A percentile compares a stretch with the other conserved stretches of the same genome.
These are phyloP conservation scores for Pezicula rhizophila DNA, from an alignment of 2,329 filamentous ascomycete genomes.

Conservation along the genomic window DNA sequence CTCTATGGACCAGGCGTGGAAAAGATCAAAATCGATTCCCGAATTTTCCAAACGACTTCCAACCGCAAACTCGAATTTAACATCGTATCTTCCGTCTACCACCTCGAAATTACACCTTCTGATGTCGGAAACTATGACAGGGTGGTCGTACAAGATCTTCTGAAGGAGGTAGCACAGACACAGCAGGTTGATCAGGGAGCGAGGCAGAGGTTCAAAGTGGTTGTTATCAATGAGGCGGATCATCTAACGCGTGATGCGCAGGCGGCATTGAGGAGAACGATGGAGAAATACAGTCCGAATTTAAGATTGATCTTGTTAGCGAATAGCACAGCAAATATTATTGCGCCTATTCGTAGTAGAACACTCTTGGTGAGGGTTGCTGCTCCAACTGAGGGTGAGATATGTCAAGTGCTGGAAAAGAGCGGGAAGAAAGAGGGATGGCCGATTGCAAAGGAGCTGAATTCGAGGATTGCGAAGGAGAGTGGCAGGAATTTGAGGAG, in stretches of 20 bases:
- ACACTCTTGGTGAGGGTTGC: constrained; percentile 88
- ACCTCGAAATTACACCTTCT: constrained; percentile 95
- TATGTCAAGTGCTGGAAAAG: constrained; percentile 67
- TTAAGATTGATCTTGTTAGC: constrained; percentile 84
- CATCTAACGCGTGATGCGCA: constrained; percentile 91
- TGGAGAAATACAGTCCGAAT: constrained; percentile 99
- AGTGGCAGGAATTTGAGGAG: constrained; percentile 86
- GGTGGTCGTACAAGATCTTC: constrained; percentile 88
- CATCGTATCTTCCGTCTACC: constrained; percentile 94
- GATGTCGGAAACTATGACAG: constrained; percentile 96
- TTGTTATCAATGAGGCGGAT: constrained; percentile 98
- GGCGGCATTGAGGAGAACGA: constrained; percentile 86
- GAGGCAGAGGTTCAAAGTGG: constrained; percentile 92
- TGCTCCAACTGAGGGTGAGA: constrained; percentile 80
- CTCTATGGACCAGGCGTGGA: constrained; percentile 95
- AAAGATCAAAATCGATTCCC: constrained; percentile 98
- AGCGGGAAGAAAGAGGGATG: constrained; percentile 77
- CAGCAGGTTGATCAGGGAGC: constrained; percentile 95
- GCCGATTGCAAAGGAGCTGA: constrained; percentile 68
- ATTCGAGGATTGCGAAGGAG: constrained; percentile 80
- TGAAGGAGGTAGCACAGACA: constrained; percentile 97
- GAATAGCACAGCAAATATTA: constrained; percentile 96
- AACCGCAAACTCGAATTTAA: constrained; percentile 99
- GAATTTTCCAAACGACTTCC: constrained; percentile 89
- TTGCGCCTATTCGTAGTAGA: constrained; percentile 91